These are phyloP conservation scores for Geotrichum klebahnii DNA, from an alignment of 1,139 yeast genomes.

Conservation along the genomic window DNA sequence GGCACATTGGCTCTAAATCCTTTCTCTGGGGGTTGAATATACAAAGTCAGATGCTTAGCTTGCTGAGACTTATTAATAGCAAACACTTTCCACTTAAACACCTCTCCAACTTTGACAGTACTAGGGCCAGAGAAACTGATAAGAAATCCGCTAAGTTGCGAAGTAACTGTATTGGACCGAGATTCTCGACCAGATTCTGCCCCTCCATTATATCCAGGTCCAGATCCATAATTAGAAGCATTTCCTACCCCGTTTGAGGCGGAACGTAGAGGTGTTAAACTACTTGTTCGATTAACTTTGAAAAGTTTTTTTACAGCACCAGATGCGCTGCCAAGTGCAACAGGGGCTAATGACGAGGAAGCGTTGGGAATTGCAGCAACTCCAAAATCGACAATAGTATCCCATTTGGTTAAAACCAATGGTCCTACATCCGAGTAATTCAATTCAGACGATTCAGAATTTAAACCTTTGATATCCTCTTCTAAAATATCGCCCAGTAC, in stretches of 20 bases:
- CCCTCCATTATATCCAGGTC: conserved; percentile 4
- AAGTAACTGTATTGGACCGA: conserved; percentile 14
- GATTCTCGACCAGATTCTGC: conserved; percentile 5
- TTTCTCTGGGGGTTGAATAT: conserved; percentile 31
- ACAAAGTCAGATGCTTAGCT: conserved; percentile 45
- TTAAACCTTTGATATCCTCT: conserved; percentile 3
- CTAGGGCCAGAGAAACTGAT: conserved; percentile 65
- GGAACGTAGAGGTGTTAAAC: conserved; percentile 10
- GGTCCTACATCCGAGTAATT: conserved; percentile 28
- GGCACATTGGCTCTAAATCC: conserved; percentile 12
- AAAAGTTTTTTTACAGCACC: conserved; percentile 23
- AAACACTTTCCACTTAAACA: conserved; percentile 61
- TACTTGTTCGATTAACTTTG: conserved; percentile 15
- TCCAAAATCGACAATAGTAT: conserved; percentile 58
- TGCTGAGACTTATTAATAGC: conserved; percentile 54
- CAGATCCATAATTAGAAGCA: not conserved
- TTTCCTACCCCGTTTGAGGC: conserved; percentile 14
- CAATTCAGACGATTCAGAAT: not conserved
- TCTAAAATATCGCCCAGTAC: conserved; percentile 29
- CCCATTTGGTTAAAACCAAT: conserved; percentile 53
- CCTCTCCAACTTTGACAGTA: conserved; percentile 56
- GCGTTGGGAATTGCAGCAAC: conserved; percentile 44
- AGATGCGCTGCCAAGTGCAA: conserved; percentile 19
- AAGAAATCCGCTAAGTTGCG: conserved; percentile 44
- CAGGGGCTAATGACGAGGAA: conserved; percentile 20